These are phyloP conservation scores for Pythium pyrilobum DNA, from an alignment of 352 stramenopile species.

Conservation along the genomic window DNA sequence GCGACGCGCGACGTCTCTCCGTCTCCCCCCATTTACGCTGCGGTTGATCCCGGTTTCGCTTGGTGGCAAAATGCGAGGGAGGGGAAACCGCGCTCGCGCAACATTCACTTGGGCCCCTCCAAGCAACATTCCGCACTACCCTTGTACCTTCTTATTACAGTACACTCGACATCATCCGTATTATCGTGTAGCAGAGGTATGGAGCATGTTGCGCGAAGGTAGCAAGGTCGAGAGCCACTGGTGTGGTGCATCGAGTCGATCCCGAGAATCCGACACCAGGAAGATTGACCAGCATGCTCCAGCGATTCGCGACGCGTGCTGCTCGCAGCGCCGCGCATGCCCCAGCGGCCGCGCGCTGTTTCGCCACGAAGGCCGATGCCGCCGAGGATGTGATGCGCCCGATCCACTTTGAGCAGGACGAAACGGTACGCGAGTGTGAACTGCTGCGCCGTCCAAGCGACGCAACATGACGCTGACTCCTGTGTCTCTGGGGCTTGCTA, in stretches of 20 bases:
- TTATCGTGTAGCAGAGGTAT: background rate
- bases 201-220: conserved; percentile 16
- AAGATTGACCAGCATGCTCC: conserved; percentile 16
- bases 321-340: conserved; percentile 4
- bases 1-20: conserved; percentile 6
- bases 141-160: too few species aligned
- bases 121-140: conserved; percentile 6
- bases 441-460: background rate
- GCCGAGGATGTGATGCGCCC: conserved; percentile 29
- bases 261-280: background rate
- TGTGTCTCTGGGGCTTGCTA: background rate
- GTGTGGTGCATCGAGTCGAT: background rate
- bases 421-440: conserved; percentile 36
- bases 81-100: background rate
- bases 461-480: background rate
- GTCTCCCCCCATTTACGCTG: conserved; percentile 1
- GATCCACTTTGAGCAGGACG: conserved; percentile 72
- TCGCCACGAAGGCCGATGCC: conserved; percentile 17
- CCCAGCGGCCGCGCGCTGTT: conserved; percentile 8
- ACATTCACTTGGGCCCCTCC: background rate
- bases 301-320: conserved; percentile 16
- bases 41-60: background rate
- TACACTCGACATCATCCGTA: conserved; percentile 5
- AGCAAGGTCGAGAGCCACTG: conserved; percentile 1
- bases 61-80: too few species aligned